phyloP scores from a whole-genome alignment of 164 flowering plant genomes.

The Amborella trichopoda region DNA sequence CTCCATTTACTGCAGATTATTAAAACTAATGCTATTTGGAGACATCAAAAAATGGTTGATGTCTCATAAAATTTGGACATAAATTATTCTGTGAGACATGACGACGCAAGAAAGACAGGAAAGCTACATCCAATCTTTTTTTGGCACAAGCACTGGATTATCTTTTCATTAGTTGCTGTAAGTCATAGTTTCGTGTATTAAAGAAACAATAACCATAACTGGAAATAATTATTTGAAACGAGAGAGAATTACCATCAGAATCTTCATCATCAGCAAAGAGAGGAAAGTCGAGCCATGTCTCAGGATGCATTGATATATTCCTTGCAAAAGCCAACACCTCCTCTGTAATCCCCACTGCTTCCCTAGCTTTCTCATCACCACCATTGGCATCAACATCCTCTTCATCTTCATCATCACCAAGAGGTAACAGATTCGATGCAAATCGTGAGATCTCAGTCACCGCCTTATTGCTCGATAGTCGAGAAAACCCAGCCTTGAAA shows the following conservation, averaged over 20 bases:
- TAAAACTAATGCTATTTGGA: too few species aligned
- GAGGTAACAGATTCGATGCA: conserved; percentile 28
- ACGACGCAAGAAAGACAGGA: too few species aligned
- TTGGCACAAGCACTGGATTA: too few species aligned
- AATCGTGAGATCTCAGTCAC: conserved; percentile 31
- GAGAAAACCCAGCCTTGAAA: conserved; percentile 21
- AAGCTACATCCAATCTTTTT: too few species aligned
- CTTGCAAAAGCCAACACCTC: conserved; percentile 80
- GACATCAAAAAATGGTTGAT: too few species aligned
- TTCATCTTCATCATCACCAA: conserved; percentile 17
- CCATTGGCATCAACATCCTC: conserved; percentile 17
- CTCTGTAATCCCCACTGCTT: conserved; percentile 61
- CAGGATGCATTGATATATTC: conserved; percentile 90
- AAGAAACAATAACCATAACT: not conserved
- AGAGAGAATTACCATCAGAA: conserved; percentile 41
- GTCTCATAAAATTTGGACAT: too few species aligned
- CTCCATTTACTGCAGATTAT: too few species aligned
- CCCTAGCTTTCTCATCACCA: not conserved
- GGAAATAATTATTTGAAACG: not conserved
- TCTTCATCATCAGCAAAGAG: conserved; percentile 72
- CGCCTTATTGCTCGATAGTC: conserved; percentile 13
- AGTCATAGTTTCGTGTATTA: too few species aligned
- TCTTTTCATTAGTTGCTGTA: too few species aligned
- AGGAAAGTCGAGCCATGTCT: conserved; percentile 98
- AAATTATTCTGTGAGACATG: too few species aligned